Conservation (phyloP, 2,329 filamentous ascomycete genomes). For the Aschersonia sp. region DNA sequence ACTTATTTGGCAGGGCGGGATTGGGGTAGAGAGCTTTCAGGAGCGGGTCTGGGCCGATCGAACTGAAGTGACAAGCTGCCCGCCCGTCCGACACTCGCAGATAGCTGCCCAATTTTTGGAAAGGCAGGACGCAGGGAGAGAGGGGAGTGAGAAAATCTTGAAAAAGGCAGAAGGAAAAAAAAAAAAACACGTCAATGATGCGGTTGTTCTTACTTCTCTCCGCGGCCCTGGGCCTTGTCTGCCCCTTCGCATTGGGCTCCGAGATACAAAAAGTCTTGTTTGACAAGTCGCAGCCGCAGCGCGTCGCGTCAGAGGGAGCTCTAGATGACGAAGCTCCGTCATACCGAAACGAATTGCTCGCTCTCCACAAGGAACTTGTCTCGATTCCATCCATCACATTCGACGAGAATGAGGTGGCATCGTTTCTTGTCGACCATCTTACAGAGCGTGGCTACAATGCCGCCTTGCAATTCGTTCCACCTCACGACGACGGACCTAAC, state of each 20-base stretch:
- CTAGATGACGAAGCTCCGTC: constrained; percentile 11
- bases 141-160: no score
- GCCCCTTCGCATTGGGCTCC: background rate
- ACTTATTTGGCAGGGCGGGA: no score
- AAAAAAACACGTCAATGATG: no score
- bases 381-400: constrained; percentile 57
- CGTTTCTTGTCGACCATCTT: constrained; percentile 56
- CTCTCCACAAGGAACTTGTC: constrained; percentile 62
- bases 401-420: constrained; percentile 52
- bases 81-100: no score
- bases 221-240: no score
- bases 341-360: constrained; percentile 41
- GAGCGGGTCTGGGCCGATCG: no score
- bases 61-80: no score
- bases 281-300: background rate
- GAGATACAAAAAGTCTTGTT: constrained; percentile 4
- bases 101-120: no score
- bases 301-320: background rate
- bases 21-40: no score
- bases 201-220: no score
- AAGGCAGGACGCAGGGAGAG: no score
- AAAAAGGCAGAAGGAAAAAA: no score
- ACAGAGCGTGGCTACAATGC: constrained; percentile 27
- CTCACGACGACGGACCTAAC: constrained; percentile 13
- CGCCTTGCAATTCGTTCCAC: constrained; percentile 24